Conservation (phyloP, 129 eudicot genomes). For the Chrysanthemum lavandulifolium region DNA sequence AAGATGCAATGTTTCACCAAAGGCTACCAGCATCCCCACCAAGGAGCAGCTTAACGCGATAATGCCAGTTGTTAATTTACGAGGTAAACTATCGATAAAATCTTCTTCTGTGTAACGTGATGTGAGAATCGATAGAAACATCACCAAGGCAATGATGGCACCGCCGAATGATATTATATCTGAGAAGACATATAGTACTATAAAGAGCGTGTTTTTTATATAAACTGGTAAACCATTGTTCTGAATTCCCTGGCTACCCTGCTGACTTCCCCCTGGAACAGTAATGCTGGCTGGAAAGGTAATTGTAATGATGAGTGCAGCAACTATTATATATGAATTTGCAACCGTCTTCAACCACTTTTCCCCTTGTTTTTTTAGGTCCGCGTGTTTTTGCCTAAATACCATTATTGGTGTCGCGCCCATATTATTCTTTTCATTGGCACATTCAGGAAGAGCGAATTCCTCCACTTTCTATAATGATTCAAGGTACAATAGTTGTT, state of each 20-base stretch:
- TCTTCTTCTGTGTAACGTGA: constrained; percentile 24
- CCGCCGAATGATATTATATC: constrained; percentile 4
- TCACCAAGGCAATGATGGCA: constrained; percentile 13
- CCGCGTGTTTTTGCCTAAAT: constrained; percentile 18
- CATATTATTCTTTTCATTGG: background rate
- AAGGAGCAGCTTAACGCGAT: constrained; percentile 4
- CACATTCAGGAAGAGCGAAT: background rate
- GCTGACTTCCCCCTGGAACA: too few relatives aligned
- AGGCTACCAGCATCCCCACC: constrained; percentile 10
- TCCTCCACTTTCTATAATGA: constrained; percentile 1
- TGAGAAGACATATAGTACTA: background rate
- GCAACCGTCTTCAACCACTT: constrained; percentile 31
- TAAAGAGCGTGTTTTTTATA: too few relatives aligned
- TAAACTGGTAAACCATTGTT: too few relatives aligned
- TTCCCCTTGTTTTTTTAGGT: constrained; percentile 17
- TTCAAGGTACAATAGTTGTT: background rate
- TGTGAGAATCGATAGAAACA: constrained; percentile 23
- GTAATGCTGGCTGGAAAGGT: constrained; percentile 34
- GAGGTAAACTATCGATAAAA: constrained; percentile 20
- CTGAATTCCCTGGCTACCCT: too few relatives aligned
- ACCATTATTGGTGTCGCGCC: constrained; percentile 21
- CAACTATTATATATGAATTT: constrained; percentile 20
- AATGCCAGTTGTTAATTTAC: constrained; percentile 10
- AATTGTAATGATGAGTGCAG: constrained; percentile 27
- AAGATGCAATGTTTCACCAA: constrained; percentile 17